Evolutionary conservation across 331 rosid species (phyloP).

Genomic region (Quercus phellos): DNA sequence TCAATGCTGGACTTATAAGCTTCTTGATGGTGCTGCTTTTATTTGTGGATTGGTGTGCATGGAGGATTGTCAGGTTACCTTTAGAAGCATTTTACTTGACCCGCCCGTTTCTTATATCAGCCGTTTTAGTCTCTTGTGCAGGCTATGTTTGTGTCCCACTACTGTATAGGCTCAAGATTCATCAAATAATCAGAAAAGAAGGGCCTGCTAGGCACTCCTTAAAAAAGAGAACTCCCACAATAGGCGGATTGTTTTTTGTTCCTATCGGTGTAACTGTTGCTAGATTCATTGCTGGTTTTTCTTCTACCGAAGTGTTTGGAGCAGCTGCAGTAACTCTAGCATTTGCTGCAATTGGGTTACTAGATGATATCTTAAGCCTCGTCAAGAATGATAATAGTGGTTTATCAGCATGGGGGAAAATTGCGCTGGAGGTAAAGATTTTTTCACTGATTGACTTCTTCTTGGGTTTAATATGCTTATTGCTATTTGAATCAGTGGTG

Average conservation of each 20-base stretch:
- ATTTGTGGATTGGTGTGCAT: conserved; percentile 88
- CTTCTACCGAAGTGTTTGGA: conserved; percentile 69
- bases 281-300: conserved; percentile 42
- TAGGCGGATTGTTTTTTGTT: conserved; percentile 89
- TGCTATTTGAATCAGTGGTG: background rate
- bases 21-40: conserved; percentile 54
- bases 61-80: conserved; percentile 86
- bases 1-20: conserved; percentile 52
- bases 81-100: conserved; percentile 71
- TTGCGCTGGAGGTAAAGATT: conserved; percentile 60
- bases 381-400: conserved; percentile 54
- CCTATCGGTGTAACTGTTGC: conserved; percentile 79
- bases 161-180: conserved; percentile 49
- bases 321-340: conserved; percentile 68
- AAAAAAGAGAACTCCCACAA: conserved; percentile 62
- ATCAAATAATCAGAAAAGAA: conserved; percentile 53
- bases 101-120: conserved; percentile 75
- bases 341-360: conserved; percentile 81
- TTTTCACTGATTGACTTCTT: background rate
- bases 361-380: conserved; percentile 59
- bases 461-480: conserved; percentile 4
- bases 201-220: conserved; percentile 45
- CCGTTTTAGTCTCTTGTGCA: conserved; percentile 59
- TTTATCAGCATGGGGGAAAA: conserved; percentile 49
- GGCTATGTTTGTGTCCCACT: conserved; percentile 87